A percentile compares a stretch with the other conserved stretches of the same genome.
Evolutionary conservation across 2,329 filamentous ascomycete species (phyloP).

Genomic region (Clonostachys solani): DNA sequence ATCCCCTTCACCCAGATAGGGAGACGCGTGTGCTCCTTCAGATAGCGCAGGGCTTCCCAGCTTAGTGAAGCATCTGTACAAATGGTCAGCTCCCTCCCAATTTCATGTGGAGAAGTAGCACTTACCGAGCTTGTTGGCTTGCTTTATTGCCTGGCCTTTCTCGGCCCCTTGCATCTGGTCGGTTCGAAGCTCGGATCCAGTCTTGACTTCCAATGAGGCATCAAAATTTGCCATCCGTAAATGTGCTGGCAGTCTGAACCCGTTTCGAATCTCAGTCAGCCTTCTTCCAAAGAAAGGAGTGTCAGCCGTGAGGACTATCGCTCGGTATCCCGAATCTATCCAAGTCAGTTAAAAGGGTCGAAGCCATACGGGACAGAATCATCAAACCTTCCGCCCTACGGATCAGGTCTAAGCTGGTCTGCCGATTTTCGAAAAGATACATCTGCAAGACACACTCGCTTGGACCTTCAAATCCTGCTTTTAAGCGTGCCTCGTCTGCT

Average conservation of each 20-base stretch:
- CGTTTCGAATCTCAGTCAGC: constrained; percentile 8
- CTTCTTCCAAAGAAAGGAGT: constrained; percentile 10
- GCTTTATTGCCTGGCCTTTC: neutral
- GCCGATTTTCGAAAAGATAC: constrained; percentile 5
- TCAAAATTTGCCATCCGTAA: constrained; percentile 13
- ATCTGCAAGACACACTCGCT: constrained; percentile 4
- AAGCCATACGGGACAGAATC: neutral
- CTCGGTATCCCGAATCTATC: constrained; percentile 6
- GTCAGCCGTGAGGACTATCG: constrained; percentile 14
- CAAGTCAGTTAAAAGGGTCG: neutral
- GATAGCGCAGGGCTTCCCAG: neutral
- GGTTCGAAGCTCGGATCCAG: constrained; percentile 6
- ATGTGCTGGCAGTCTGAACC: constrained; percentile 8
- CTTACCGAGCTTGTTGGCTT: neutral
- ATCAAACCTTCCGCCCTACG: neutral
- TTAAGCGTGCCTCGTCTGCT: too few species aligned
- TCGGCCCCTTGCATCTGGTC: neutral
- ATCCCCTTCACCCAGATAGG: constrained; percentile 18
- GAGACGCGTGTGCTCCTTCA: neutral
- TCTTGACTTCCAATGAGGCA: constrained; percentile 5
- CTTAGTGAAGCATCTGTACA: neutral
- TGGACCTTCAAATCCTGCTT: too few species aligned
- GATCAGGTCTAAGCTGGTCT: constrained; percentile 2
- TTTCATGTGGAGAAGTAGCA: neutral
- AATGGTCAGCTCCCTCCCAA: neutral